Evolutionary conservation across 805 yeast species (phyloP), one percentile per base, ranked within the genome.

Genomic region (Metschnikowia koreensis): DNA sequence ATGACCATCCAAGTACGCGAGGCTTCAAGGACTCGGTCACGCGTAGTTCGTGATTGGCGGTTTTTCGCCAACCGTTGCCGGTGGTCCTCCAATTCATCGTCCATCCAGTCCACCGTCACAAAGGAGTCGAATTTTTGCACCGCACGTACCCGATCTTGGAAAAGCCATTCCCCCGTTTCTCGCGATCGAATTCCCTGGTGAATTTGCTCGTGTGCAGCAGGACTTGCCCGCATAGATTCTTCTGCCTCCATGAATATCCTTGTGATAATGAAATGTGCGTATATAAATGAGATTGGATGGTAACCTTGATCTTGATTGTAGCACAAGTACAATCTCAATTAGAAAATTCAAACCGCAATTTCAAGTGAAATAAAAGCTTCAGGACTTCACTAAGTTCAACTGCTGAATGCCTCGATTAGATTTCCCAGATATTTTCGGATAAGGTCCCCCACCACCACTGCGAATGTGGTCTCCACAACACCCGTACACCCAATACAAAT

Each of bases 1-100:
- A 94, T 71, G 0, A 87, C 86, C 1, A 90, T 61, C 87, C 97
- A 90, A 51, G 81, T 81, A 59, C 81, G 83, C 1, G 77, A 66
- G 1, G 76, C 65, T 9, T 70, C 67, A 28, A 69, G 49, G 2
- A 75, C 31, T 50, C 66, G 65, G 33, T 63, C 66, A 38, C 54
- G 48, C 31, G 67, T 55, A 0, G 68, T 59, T 37, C 49, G 49
- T 16, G 58, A 58, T 8, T 47, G 48, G 38, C 60, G 59, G 13
- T 50, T 47, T 41, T 67, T 64, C n/a, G 59, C 44, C 13, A 70
- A 50, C 41, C 70, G 53, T 42, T 64, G 62, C 40, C 63, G 59
- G 57, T 84, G 82, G 36, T 80, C 81, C 26, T 71, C 71, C 17
- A 77, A 64, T 46, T 81, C 80, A 57, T 85, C 91, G 48, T 81